A percentile compares a stretch with the other conserved stretches of the same genome.
These are phyloP conservation scores for Asterophora parasitica DNA, from an alignment of 768 basidiomycete genomes.

Conservation along the genomic window DNA sequence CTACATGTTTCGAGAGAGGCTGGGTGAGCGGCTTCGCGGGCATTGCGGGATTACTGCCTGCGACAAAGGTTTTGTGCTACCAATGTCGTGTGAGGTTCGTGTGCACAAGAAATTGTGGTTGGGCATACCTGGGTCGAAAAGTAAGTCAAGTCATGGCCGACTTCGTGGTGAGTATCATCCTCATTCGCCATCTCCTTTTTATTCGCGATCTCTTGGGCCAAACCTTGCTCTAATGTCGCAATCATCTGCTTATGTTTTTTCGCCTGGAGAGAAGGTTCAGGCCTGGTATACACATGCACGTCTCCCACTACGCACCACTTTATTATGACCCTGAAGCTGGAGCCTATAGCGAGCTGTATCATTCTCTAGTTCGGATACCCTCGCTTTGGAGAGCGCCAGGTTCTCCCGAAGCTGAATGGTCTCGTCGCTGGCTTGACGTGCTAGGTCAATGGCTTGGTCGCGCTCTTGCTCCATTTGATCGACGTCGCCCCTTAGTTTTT, in stretches of 20 bases:
- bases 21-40: background rate
- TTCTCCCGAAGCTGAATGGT: slow-evolving; percentile 16
- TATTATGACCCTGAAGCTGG: slow-evolving; percentile 20
- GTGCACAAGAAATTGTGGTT: too few species aligned
- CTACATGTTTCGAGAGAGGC: background rate
- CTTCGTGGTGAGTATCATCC: background rate
- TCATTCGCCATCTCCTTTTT: too few species aligned
- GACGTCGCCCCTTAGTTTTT: slow-evolving; percentile 13
- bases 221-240: slow-evolving; percentile 12
- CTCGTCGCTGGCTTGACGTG: slow-evolving; percentile 24
- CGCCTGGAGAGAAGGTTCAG: slow-evolving; percentile 1
- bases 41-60: background rate
- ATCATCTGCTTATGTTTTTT: slow-evolving; percentile 9
- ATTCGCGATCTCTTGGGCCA: slow-evolving; percentile 8
- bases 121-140: slow-evolving; percentile 1
- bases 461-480: slow-evolving; percentile 19
- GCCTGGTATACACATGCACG: background rate
- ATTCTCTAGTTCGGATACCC: slow-evolving; percentile 21
- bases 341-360: slow-evolving; percentile 27
- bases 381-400: slow-evolving; percentile 14
- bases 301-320: slow-evolving; percentile 1
- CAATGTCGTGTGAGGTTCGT: background rate
- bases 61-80: too few species aligned
- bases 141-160: slow-evolving; percentile 2
- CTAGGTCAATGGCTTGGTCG: slow-evolving; percentile 25